Evolutionary conservation across 768 basidiomycete genomes (phyloP).

Genomic region (Lanmaoa rubissima): DNA sequence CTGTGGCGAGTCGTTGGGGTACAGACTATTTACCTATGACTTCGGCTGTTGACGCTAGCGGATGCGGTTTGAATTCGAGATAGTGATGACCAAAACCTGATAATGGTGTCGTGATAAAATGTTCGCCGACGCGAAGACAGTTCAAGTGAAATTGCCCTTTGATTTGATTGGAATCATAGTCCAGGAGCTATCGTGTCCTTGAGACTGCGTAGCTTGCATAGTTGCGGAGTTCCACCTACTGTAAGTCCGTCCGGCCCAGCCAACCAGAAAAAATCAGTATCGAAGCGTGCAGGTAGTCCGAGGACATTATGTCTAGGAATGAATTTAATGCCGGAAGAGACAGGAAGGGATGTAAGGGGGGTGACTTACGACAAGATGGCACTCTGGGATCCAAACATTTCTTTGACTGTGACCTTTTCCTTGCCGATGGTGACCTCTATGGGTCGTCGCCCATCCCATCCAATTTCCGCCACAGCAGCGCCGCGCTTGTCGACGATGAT

Average conservation of each 20-base stretch:
- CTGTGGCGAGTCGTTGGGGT: not conserved
- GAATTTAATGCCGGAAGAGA: not conserved
- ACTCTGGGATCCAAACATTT: slow-evolving; percentile 56
- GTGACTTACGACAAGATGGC: slow-evolving; percentile 51
- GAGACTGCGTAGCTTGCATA: slow-evolving; percentile 2
- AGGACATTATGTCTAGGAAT: slow-evolving; percentile 51
- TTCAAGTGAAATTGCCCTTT: slow-evolving; percentile 54
- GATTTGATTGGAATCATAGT: slow-evolving; percentile 48
- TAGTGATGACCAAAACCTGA: slow-evolving; percentile 56
- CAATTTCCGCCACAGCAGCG: slow-evolving; percentile 43
- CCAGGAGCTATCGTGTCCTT: slow-evolving; percentile 41
- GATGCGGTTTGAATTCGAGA: slow-evolving; percentile 53
- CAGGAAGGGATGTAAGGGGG: not conserved
- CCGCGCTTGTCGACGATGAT: slow-evolving; percentile 43
- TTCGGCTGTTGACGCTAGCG: slow-evolving; percentile 48
- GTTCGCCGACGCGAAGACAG: slow-evolving; percentile 42
- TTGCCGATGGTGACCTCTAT: slow-evolving; percentile 48
- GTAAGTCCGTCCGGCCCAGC: slow-evolving; percentile 53
- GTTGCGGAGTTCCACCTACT: slow-evolving; percentile 34
- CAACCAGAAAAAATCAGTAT: slow-evolving; percentile 58
- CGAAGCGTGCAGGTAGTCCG: slow-evolving; percentile 61
- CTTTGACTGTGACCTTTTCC: slow-evolving; percentile 49
- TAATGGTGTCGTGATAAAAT: slow-evolving; percentile 49
- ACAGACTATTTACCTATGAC: slow-evolving; percentile 41
- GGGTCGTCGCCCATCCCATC: slow-evolving; percentile 54